phyloP scores from a whole-genome alignment of 1,284 basidiomycete genomes.

The Naganishia sp. region DNA sequence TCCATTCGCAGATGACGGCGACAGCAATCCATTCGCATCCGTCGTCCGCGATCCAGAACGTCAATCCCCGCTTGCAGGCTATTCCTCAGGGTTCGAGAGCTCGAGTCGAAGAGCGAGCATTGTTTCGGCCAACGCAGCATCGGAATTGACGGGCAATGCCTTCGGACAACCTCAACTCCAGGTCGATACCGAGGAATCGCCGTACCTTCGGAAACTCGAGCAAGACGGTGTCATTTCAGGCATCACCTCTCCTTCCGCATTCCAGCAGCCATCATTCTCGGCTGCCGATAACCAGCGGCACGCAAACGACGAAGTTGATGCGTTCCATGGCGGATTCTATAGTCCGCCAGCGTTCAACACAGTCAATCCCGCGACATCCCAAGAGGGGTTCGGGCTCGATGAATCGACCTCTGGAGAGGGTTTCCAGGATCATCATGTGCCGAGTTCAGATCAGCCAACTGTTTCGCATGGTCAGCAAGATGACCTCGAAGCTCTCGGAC shows the following conservation, averaged over 20 bases:
- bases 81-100: constrained; percentile 2
- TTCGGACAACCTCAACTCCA: background rate
- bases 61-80: constrained; percentile 16
- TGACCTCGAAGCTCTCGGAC: constrained; percentile 4
- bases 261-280: constrained; percentile 6
- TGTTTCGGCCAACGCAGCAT: background rate
- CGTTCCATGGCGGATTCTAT: constrained; percentile 22
- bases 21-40: constrained; percentile 30
- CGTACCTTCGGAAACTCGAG: constrained; percentile 24
- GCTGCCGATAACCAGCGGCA: background rate
- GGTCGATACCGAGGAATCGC: constrained; percentile 1
- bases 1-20: constrained; percentile 45
- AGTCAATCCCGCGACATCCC: background rate
- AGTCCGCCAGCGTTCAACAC: constrained; percentile 3
- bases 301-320: constrained; percentile 5
- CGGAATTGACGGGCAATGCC: background rate
- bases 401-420: background rate
- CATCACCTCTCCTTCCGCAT: constrained; percentile 2
- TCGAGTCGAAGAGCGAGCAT: background rate
- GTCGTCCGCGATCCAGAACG: constrained; percentile 28
- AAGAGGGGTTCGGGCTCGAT: background rate
- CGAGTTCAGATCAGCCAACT: constrained; percentile 5
- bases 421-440: background rate
- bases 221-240: constrained; percentile 18
- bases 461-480: background rate